Percentiles rank a stretch among this genome's conserved stretches.
These are phyloP conservation scores for Taxawa tesnikishii DNA, from an alignment of 2,329 filamentous ascomycete genomes.

Conservation along the genomic window DNA sequence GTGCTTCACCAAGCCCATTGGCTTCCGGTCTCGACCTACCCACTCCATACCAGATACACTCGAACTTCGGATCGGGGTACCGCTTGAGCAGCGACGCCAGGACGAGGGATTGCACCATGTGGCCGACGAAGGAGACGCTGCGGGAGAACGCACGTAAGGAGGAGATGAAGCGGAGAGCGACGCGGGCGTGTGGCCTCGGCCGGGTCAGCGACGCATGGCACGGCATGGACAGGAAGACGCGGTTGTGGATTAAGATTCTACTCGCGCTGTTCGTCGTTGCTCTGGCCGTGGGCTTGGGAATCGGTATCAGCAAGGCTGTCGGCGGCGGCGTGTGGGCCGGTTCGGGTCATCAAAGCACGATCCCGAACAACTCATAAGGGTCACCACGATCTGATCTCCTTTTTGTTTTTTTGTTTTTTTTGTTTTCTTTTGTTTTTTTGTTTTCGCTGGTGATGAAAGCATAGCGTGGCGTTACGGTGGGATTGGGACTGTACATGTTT, in stretches of 20 bases:
- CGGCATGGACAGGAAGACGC: slow-evolving; percentile 29
- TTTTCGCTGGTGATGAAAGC: too few species aligned
- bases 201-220: slow-evolving; percentile 20
- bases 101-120: slow-evolving; percentile 39
- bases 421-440: too few species aligned
- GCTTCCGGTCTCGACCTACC: slow-evolving; percentile 25
- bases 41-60: neutral
- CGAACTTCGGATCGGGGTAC: slow-evolving; percentile 2
- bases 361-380: slow-evolving; percentile 2
- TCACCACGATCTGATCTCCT: neutral
- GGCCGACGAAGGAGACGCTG: slow-evolving; percentile 36
- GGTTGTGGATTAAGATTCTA: slow-evolving; percentile 30
- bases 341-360: slow-evolving; percentile 21
- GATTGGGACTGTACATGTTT: too few species aligned
- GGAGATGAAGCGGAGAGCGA: slow-evolving; percentile 15
- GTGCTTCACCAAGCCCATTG: slow-evolving; percentile 25
- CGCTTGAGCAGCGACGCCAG: slow-evolving; percentile 13
- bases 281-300: slow-evolving; percentile 33
- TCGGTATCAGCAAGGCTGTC: slow-evolving; percentile 36
- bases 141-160: slow-evolving; percentile 21
- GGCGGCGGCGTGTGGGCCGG: slow-evolving; percentile 34
- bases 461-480: too few species aligned
- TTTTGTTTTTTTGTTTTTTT: too few species aligned
- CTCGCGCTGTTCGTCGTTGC: slow-evolving; percentile 33
- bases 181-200: slow-evolving; percentile 23